Percentiles rank a stretch among this genome's conserved stretches.
Evolutionary conservation across 352 stramenopile species (phyloP).

Genomic region (Phytophthora tentaculata): DNA sequence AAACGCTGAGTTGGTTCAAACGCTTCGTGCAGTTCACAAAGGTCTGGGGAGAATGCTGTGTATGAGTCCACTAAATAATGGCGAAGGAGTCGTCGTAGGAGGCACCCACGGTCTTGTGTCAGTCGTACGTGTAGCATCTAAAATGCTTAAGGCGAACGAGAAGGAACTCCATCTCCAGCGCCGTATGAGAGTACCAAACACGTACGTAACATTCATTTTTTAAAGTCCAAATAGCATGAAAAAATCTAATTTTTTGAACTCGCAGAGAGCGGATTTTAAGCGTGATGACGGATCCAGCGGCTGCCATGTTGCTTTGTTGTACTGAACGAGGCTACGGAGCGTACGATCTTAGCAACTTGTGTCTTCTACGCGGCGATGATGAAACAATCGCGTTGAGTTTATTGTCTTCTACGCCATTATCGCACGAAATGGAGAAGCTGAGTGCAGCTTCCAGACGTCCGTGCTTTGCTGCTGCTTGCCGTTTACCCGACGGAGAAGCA

Average conservation of each 20-base stretch:
- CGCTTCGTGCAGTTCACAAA: constrained; percentile 65
- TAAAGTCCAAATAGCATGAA: neutral
- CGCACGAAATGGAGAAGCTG: constrained; percentile 43
- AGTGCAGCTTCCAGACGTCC: constrained; percentile 51
- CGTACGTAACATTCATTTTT: constrained; percentile 51
- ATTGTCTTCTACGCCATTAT: constrained; percentile 58
- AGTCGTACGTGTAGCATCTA: constrained; percentile 59
- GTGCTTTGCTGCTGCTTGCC: constrained; percentile 54
- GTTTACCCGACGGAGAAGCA: constrained; percentile 44
- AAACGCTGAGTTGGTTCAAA: constrained; percentile 78
- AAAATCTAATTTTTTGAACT: neutral
- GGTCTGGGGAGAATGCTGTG: constrained; percentile 39
- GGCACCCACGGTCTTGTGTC: constrained; percentile 65
- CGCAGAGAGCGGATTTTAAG: constrained; percentile 53
- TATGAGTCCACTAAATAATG: constrained; percentile 51
- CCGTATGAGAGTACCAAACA: constrained; percentile 56
- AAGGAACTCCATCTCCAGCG: constrained; percentile 78
- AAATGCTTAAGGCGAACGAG: constrained; percentile 59
- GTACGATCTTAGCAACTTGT: constrained; percentile 80
- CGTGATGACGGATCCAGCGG: constrained; percentile 56
- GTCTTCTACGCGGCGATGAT: constrained; percentile 68
- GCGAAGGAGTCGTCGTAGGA: constrained; percentile 64
- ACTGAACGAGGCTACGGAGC: constrained; percentile 66
- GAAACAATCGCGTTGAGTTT: constrained; percentile 52
- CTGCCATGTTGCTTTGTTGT: constrained; percentile 60